Conservation (phyloP, 441 rosid genomes). For the Arabidopsis lyrata region DNA sequence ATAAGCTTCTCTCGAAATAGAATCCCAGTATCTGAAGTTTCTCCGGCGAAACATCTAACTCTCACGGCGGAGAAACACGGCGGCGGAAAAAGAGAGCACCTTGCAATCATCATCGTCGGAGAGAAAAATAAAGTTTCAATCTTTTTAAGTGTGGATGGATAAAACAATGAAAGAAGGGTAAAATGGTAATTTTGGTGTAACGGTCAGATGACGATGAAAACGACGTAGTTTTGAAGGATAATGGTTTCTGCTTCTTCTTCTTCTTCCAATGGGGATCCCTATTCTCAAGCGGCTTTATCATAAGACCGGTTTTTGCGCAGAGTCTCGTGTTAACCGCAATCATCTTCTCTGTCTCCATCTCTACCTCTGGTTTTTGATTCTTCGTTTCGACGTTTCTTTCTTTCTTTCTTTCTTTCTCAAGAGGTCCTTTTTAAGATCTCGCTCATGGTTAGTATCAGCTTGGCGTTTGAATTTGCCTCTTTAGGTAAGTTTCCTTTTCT, state of each 20-base stretch:
- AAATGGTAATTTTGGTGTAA: background rate
- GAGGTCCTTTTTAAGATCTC: constrained; percentile 47
- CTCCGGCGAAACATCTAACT: constrained; percentile 28
- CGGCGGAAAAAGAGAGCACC: constrained; percentile 32
- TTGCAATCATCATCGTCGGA: constrained; percentile 30
- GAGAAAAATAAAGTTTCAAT: background rate
- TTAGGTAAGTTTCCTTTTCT: constrained; percentile 50
- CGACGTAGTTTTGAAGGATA: background rate
- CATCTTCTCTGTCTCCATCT: constrained; percentile 48
- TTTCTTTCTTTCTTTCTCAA: constrained; percentile 21
- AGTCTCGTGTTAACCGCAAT: constrained; percentile 57
- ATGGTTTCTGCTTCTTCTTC: background rate
- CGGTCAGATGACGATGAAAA: background rate
- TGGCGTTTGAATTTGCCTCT: constrained; percentile 62
- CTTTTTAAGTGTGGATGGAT: constrained; percentile 30
- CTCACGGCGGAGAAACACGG: constrained; percentile 37
- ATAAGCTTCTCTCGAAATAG: constrained; percentile 74
- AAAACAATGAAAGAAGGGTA: constrained; percentile 33
- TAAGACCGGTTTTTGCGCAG: constrained; percentile 64
- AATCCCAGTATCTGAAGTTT: constrained; percentile 58
- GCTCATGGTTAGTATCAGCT: constrained; percentile 52
- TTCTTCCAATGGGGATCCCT: constrained; percentile 48
- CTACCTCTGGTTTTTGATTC: constrained; percentile 48
- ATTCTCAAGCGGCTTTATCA: constrained; percentile 63
- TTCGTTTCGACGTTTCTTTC: constrained; percentile 29